Conservation (phyloP, 2,329 filamentous ascomycete genomes). For the Westerdykella aurantiaca region DNA sequence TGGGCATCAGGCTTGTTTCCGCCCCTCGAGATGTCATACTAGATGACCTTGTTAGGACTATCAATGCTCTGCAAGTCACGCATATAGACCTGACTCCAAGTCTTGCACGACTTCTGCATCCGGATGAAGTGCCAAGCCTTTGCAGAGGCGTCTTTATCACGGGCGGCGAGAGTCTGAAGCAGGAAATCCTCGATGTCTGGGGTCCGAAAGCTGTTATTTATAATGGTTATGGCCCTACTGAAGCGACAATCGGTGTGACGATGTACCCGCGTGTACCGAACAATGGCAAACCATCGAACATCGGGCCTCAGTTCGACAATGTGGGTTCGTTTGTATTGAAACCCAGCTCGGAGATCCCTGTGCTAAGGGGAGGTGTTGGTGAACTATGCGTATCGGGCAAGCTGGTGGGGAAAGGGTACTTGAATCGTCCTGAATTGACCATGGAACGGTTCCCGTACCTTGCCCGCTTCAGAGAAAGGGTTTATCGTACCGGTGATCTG, state of each 20-base stretch:
- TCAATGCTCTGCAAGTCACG: conserved; percentile 68
- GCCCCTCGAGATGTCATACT: conserved; percentile 80
- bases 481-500: conserved; percentile 86
- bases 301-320: conserved; percentile 79
- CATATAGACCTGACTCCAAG: conserved; percentile 91
- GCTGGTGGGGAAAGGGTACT: conserved; percentile 83
- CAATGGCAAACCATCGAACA: conserved; percentile 79
- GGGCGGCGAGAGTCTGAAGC: conserved; percentile 79
- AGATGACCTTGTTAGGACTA: conserved; percentile 70
- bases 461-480: conserved; percentile 37
- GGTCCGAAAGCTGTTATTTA: conserved; percentile 75
- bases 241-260: conserved; percentile 87
- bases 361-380: conserved; percentile 72
- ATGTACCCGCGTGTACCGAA: conserved; percentile 76
- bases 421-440: conserved; percentile 75
- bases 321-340: conserved; percentile 76
- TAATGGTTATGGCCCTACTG: conserved; percentile 86
- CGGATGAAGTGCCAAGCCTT: conserved; percentile 72
- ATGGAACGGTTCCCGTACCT: conserved; percentile 67
- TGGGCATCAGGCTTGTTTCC: conserved; percentile 77
- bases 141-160: conserved; percentile 87
- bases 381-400: conserved; percentile 85
- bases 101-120: conserved; percentile 70
- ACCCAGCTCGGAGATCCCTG: conserved; percentile 62
- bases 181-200: conserved; percentile 85